phyloP scores from a whole-genome alignment of 1,139 yeast species.

The Magnusiomyces tetraspermus region DNA sequence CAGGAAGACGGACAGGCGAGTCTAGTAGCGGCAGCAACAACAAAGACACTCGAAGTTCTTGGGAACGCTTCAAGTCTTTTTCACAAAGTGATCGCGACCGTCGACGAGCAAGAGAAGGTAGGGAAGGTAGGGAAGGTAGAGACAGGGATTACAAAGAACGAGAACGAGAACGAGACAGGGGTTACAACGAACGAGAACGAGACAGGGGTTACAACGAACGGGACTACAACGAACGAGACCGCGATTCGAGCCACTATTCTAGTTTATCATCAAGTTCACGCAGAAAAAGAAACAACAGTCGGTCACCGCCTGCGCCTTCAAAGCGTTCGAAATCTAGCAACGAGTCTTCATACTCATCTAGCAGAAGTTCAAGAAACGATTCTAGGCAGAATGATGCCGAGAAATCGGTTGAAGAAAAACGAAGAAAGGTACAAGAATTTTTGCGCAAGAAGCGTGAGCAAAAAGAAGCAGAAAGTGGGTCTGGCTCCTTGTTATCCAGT shows the following conservation, averaged over 20 bases:
- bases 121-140: background rate
- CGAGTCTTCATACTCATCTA: background rate
- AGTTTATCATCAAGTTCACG: background rate
- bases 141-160: background rate
- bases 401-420: background rate
- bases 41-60: background rate
- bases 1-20: background rate
- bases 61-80: background rate
- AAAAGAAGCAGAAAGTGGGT: background rate
- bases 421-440: background rate
- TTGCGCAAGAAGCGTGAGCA: background rate
- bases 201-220: background rate
- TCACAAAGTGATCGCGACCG: background rate
- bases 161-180: background rate
- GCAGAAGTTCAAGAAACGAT: background rate
- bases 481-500: background rate
- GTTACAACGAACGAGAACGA: background rate
- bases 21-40: background rate
- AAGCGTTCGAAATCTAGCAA: background rate
- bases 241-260: background rate
- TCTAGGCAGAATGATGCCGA: conserved; percentile 6
- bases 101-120: background rate
- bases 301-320: background rate
- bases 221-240: background rate
- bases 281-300: conserved; percentile 1